Evolutionary conservation across 1,139 yeast species (phyloP).

Genomic region (Hansenula lynferdii): DNA sequence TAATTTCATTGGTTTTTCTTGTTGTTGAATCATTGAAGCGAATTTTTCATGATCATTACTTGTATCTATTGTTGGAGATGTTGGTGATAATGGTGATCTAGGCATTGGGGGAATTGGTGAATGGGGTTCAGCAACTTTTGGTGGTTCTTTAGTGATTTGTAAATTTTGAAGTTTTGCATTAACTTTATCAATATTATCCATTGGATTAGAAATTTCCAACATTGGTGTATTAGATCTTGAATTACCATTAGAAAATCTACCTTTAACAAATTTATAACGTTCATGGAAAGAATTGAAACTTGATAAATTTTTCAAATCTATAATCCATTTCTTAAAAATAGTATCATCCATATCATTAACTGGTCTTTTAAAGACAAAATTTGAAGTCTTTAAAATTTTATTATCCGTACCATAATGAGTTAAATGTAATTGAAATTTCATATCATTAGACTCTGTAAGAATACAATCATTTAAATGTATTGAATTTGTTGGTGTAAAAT

Average conservation of each 20-base stretch:
- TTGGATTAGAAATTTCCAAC: conserved; percentile 16
- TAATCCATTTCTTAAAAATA: conserved; percentile 39
- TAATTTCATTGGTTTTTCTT: background rate
- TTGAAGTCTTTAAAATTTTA: conserved; percentile 9
- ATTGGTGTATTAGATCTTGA: conserved; percentile 18
- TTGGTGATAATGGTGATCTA: too few species aligned
- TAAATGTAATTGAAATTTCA: conserved; percentile 23
- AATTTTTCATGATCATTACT: background rate
- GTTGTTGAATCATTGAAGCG: background rate
- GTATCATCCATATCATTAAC: conserved; percentile 29
- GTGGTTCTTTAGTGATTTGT: too few species aligned
- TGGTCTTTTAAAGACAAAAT: conserved; percentile 18
- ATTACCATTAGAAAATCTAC: conserved; percentile 9
- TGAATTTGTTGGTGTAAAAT: conserved; percentile 36
- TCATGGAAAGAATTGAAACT: conserved; percentile 29
- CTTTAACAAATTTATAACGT: conserved; percentile 29
- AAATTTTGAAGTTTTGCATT: conserved; percentile 42
- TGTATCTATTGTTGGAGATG: too few species aligned
- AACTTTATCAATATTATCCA: conserved; percentile 11
- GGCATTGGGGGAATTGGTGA: too few species aligned
- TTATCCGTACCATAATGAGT: background rate
- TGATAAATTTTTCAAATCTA: conserved; percentile 37
- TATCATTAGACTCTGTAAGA: conserved; percentile 30
- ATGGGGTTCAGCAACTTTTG: too few species aligned
- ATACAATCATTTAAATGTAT: conserved; percentile 34